Conservation (phyloP, 495 filamentous ascomycete genomes). For the Neurospora sp. region DNA sequence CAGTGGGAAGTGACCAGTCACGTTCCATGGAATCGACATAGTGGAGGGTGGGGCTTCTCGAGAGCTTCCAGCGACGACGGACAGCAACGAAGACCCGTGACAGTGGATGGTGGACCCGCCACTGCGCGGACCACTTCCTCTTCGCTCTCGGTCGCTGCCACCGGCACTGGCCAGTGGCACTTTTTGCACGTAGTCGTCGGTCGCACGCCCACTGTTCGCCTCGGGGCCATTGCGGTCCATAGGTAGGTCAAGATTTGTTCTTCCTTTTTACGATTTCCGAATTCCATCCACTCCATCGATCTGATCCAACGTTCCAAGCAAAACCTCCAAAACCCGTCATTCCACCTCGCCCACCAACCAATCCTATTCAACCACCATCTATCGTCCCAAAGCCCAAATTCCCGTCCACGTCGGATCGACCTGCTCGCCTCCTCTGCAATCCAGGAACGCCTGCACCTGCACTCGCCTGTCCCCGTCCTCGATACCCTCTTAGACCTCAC, state of each 20-base stretch:
- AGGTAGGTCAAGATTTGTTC: slow-evolving; percentile 12
- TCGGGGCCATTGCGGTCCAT: background rate
- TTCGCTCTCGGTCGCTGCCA: background rate
- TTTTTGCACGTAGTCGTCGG: background rate
- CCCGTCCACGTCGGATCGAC: background rate
- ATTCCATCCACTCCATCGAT: background rate
- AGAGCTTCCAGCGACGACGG: background rate
- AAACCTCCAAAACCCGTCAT: background rate
- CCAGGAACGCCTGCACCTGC: background rate
- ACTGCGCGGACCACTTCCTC: slow-evolving; percentile 8
- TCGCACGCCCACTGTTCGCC: background rate
- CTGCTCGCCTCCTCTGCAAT: background rate
- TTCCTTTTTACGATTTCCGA: slow-evolving; percentile 10
- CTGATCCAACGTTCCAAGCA: background rate
- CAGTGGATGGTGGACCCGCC: slow-evolving; percentile 14
- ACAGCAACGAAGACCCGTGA: background rate
- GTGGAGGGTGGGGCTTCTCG: background rate
- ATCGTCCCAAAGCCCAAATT: background rate
- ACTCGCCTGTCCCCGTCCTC: background rate
- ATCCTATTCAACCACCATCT: background rate
- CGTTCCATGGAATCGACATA: slow-evolving; percentile 5
- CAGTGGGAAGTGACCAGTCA: slow-evolving; percentile 4
- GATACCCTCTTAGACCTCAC: background rate
- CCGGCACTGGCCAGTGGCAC: background rate
- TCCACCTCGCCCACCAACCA: background rate